Conservation (phyloP, 2,329 filamentous ascomycete genomes). For the Torrubiellomyces zombiae region DNA sequence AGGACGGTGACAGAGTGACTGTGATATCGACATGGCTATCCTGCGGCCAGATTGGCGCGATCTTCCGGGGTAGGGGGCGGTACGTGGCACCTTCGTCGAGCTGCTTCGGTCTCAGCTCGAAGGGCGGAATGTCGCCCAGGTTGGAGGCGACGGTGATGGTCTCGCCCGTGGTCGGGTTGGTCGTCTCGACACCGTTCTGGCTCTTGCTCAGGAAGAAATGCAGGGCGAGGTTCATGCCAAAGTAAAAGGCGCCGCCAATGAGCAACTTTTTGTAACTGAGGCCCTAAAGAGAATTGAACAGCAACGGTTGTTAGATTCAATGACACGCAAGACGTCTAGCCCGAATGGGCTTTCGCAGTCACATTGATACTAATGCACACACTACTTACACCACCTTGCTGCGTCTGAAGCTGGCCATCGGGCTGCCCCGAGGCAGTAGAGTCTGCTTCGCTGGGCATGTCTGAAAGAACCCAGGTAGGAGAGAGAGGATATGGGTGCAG, state of each 20-base stretch:
- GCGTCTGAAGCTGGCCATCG: constrained; percentile 7
- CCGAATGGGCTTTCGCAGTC: neutral
- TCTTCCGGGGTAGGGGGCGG: constrained; percentile 47
- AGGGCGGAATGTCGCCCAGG: constrained; percentile 43
- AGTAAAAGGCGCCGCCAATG: constrained; percentile 37
- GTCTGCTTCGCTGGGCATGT: constrained; percentile 13
- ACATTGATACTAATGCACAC: constrained; percentile 1
- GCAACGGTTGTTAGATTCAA: neutral
- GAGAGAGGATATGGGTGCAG: too few relatives aligned
- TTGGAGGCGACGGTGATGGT: constrained; percentile 35
- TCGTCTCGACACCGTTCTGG: constrained; percentile 27
- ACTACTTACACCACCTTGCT: constrained; percentile 11
- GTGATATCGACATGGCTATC: constrained; percentile 67
- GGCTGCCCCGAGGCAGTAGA: constrained; percentile 7
- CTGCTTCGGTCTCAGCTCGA: constrained; percentile 42
- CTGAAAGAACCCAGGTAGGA: constrained; percentile 1
- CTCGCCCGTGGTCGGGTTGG: constrained; percentile 32
- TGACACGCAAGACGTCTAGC: neutral
- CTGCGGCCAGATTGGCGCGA: constrained; percentile 78
- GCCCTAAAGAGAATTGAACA: constrained; percentile 12
- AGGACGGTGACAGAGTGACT: constrained; percentile 67
- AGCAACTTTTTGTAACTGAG: constrained; percentile 28
- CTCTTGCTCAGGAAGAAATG: constrained; percentile 34
- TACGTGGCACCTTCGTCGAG: constrained; percentile 46
- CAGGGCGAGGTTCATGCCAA: constrained; percentile 42